Base-by-base conservation (phyloP, 805 yeast genomes). In the Sungouiozyma intestinalis region DNA sequence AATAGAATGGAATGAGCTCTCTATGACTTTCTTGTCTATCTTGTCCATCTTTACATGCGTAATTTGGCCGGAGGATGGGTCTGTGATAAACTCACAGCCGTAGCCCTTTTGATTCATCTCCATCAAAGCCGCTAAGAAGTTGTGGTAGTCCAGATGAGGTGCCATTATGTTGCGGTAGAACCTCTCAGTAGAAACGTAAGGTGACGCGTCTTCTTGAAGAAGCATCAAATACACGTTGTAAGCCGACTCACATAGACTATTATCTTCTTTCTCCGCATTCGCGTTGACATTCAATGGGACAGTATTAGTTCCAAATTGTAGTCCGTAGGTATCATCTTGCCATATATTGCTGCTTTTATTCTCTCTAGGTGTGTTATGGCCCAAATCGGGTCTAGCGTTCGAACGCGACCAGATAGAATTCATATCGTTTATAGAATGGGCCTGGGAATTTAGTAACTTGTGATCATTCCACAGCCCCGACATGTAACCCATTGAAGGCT, bases 391-490 rank as follows among this genome's bases (percentile, higher is more conserved):
- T 24, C 6, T 24, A 24, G 9, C 29, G 11, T 24, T 24, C 6
- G 29, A 24, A 11, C 9, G 9, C 6, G 29, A 24, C 29, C 29
- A 24, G 20, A 8, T 24, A 27, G 9, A 16, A 14, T n/a, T n/a
- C n/a, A n/a, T n/a, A n/a, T 13, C 33, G 38, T 4, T 34, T 4
- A 20, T 24, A 6, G 29, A 24, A 11, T 6, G 29, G 11, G 29
- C 29, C 11, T 24, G 29, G 41, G 31, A 4, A 36, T 24, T 1
- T 43, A 40, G 11, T 16, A 7, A 24, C 16, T 39, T 35, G 11
- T 47, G 48, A n/a, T 40, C 40, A 33, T 44, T 46, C 60, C 60
- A 55, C 33, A 53, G 31, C 15, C 42, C 39, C 8, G 47, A 36
- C 4, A 32, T 29, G 13, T 32, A 14, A n/a, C 39, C 35, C 31